Conservation (phyloP, 306 rosid species). For the Erythrophleum fordii region DNA sequence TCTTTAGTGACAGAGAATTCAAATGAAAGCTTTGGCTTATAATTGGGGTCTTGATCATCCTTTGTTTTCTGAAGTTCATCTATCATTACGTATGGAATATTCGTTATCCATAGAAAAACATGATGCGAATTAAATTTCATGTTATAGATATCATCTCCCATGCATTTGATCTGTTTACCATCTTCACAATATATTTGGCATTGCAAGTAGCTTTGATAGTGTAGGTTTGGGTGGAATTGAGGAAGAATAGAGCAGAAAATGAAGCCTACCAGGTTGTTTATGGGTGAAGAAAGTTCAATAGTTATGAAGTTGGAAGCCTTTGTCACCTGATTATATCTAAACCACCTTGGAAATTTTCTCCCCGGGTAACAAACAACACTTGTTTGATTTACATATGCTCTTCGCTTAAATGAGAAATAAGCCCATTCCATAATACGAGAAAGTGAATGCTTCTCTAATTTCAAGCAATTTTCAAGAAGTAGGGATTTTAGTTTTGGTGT, state of each 20-base stretch:
- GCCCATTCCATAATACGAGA: not conserved
- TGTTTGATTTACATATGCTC: not conserved
- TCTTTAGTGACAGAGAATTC: not conserved
- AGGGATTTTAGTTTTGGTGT: not conserved
- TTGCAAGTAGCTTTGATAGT: not conserved
- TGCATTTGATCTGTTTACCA: not conserved
- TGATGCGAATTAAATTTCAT: not conserved
- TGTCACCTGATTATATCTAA: not conserved
- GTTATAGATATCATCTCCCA: rapidly evolving
- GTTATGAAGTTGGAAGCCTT: not conserved
- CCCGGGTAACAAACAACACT: not conserved
- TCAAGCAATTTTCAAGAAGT: not conserved
- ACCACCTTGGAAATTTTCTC: not conserved
- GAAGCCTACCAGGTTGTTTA: not conserved
- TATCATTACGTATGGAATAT: too few relatives aligned
- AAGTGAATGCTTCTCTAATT: not conserved
- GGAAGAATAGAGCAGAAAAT: not conserved
- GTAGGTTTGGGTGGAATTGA: not conserved
- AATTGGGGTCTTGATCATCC: not conserved
- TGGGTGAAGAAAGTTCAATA: not conserved
- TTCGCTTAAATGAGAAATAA: not conserved
- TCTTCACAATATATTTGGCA: not conserved
- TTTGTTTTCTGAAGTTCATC: too few relatives aligned
- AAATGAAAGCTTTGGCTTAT: not conserved
- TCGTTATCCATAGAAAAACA: constrained; percentile 19